Base-by-base conservation (phyloP, 2,329 filamentous ascomycete species). In the Trichoderma sp. region DNA sequence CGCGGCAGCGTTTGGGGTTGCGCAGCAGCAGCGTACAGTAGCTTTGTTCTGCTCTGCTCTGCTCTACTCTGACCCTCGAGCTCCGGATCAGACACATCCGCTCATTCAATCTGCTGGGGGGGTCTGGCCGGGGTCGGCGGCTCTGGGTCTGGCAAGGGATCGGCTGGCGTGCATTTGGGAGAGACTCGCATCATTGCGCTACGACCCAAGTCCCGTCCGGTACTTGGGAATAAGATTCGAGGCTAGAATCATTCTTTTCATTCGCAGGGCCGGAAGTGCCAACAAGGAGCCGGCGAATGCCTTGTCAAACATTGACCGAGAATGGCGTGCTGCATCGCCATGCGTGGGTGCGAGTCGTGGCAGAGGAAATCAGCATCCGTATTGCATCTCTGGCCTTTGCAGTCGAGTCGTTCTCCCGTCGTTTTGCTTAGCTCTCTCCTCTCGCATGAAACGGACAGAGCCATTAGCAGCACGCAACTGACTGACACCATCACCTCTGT, bases 111-210 rank as follows among this genome's bases (percentile, higher is more conserved):
- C n/a, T n/a, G n/a, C 15, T 42, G 57, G 8, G 37, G 6, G 25
- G 12, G 27, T 5, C 9, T 29, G 37, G 22, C 59, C 45, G 59
- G 59, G 58, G 56, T 54, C 35, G 48, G 54, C 64, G 32, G 29
- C 15, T 50, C 45, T 13, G 10, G 25, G 45, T n/a, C 45, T 13
- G 34, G 53, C 15, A 61, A 34, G 29, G 37, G 29, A 63, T 53
- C 42, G 57, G 52, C 57, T 61, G 65, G 65, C 65, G 65, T 67
- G 65, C 65, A 60, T 61, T 67, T 25, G 58, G n/a, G 57, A 63
- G 48, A 63, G 57, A 48, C 65, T 67, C 65, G 50, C 65, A 67
- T 67, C 65, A 67, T 67, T 54, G 58, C 58, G 65, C 39, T 67
- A 67, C 58, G 25, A n/a, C 64, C 64, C 48, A 64, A 42, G 34